Evolutionary conservation across 257 asterid genomes (phyloP), one percentile per base, ranked within the genome.

Genomic region (Solanum clarkiae): DNA sequence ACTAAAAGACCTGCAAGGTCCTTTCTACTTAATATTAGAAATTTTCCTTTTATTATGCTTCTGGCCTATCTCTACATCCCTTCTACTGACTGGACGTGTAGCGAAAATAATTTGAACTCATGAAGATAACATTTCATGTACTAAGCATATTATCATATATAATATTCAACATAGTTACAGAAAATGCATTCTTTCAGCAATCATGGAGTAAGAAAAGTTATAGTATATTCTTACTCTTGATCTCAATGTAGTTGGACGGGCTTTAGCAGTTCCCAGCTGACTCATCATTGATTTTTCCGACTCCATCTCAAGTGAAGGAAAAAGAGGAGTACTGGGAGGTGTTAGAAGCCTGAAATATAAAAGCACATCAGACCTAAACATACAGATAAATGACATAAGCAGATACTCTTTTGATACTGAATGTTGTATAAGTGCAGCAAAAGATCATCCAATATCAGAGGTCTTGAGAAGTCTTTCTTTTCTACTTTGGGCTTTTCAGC

Each of bases 291-390:
- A 87, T 90, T 90, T 97, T 70, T 93, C 97, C 5, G 98, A 90
- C 91, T 97, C 98, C 95, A 90, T 92, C 87, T 97, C 99, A 89
- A 97, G 90, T 82, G 98, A 95, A 66, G 99, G 97, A 86, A 95
- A 97, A 90, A 95, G 98, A 32, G 99, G 99, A 86, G 99, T 97
- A 36, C 99, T 97, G 12, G 99, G 99, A 88, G 99, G 99, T 29
- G 99, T 94, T 79, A 97, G 87, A 84, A 97, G 98, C 99, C 99
- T 97, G 97, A 88, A 88, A 87, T 4, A 26, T 26, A 79, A 79
- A 75, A 79, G 5, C 9, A 51, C 24, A 20, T 3, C 6, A 53
- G 65, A 79, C 44, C 16, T 53, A 6, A 79, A 16, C 65, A 53
- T 32, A 69, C 42, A 24, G 24, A 77, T 15, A 51, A 26, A 49